Conservation (phyloP, 2,329 filamentous ascomycete species). For the Scedosporium boydii region DNA sequence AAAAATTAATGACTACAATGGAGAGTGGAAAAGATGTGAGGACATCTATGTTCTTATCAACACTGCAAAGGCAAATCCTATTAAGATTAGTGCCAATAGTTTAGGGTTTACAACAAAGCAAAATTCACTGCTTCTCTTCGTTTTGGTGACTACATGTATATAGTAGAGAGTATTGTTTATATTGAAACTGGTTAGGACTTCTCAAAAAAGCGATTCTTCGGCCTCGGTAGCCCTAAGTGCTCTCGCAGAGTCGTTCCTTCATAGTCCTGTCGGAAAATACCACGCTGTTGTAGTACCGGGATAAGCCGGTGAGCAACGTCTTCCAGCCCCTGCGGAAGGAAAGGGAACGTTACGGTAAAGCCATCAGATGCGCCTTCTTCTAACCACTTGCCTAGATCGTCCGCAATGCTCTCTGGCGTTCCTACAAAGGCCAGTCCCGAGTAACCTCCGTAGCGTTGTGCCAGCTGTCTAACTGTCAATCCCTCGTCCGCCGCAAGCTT, state of each 20-base stretch:
- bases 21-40: no score
- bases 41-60: no score
- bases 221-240: conserved; percentile 41
- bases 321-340: conserved; percentile 39
- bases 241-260: conserved; percentile 41
- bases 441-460: conserved; percentile 39
- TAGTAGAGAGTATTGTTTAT: no score
- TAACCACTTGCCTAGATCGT: conserved; percentile 39
- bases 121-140: no score
- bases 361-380: conserved; percentile 37
- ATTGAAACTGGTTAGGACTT: neutral
- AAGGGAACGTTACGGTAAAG: conserved; percentile 40
- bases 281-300: conserved; percentile 40
- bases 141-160: no score
- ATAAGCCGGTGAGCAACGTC: conserved; percentile 36
- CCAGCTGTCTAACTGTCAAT: conserved; percentile 40
- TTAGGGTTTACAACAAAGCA: no score
- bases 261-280: conserved; percentile 42
- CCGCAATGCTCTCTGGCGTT: conserved; percentile 35
- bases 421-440: conserved; percentile 41
- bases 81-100: no score
- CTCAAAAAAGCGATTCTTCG: conserved; percentile 26
- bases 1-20: no score
- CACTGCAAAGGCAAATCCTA: no score
- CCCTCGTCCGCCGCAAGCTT: conserved; percentile 33